Evolutionary conservation across 345 rosid species (phyloP).

Genomic region (Acer yangbiense): DNA sequence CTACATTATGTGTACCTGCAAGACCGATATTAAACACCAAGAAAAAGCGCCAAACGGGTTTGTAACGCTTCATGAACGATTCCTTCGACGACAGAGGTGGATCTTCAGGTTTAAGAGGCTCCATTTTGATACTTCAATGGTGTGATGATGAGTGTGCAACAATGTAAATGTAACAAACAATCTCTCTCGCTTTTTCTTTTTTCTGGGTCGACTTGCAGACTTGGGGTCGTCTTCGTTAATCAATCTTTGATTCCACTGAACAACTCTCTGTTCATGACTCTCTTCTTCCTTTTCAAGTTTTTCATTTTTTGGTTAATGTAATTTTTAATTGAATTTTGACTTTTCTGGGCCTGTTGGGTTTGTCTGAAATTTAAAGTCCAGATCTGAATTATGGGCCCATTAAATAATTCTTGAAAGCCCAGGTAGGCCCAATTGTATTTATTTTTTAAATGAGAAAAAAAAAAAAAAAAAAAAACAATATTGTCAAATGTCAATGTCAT

Average conservation of each 20-base stretch:
- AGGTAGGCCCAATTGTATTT: not conserved
- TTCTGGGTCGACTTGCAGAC: not conserved
- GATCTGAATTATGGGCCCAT: not conserved
- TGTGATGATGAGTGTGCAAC: not conserved
- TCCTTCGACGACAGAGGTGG: slow-evolving; percentile 33
- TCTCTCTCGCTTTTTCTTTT: not conserved
- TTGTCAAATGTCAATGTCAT: not conserved
- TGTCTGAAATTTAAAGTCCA: not conserved
- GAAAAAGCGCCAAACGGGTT: slow-evolving; percentile 61
- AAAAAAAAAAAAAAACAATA: not conserved
- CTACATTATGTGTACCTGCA: slow-evolving; percentile 46
- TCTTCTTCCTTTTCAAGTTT: not conserved
- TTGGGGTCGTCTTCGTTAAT: not conserved
- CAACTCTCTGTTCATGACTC: not conserved
- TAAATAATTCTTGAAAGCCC: not conserved
- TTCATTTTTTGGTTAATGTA: no score
- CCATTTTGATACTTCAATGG: slow-evolving; percentile 32
- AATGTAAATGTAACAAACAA: not conserved
- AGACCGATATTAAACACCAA: slow-evolving; percentile 72
- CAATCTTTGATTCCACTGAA: not conserved
- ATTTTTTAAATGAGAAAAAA: not conserved
- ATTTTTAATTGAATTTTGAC: not conserved
- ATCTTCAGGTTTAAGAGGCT: slow-evolving; percentile 30
- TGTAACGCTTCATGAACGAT: slow-evolving; percentile 35
- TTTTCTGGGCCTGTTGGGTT: not conserved